phyloP scores from a whole-genome alignment of 116 monocot genomes.

The Cymodocea nodosa region DNA sequence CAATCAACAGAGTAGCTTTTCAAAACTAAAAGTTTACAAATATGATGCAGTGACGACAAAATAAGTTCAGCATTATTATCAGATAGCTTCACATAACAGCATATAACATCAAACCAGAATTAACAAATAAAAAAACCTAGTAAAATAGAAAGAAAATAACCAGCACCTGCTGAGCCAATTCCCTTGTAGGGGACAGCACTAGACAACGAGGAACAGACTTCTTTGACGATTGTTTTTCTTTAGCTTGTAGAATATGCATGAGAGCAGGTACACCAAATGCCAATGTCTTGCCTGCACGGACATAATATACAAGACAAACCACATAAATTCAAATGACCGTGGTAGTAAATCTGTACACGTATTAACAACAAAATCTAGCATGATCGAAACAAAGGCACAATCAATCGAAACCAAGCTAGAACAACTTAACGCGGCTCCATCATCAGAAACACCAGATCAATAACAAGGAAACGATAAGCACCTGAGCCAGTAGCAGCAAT shows the following conservation, averaged over 20 bases:
- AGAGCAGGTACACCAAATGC: conserved; percentile 95
- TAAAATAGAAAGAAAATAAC: not conserved
- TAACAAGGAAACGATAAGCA: conserved; percentile 5
- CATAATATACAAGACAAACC: not conserved
- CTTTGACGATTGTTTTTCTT: conserved; percentile 36
- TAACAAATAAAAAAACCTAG: not conserved
- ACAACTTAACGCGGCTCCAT: not conserved
- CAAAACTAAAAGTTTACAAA: no score
- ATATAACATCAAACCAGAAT: no score
- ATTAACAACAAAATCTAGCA: no score
- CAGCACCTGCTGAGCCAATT: conserved; percentile 86
- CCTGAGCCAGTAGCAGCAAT: conserved; percentile 97
- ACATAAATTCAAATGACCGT: not conserved
- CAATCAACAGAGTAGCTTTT: no score
- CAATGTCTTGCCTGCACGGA: conserved; percentile 66
- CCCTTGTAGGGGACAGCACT: conserved; percentile 92
- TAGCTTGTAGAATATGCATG: conserved; percentile 69
- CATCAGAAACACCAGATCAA: not conserved
- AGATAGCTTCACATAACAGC: no score
- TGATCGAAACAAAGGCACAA: not conserved
- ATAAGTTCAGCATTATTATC: no score
- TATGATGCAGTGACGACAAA: no score
- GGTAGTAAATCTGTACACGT: no score
- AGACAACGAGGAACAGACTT: conserved; percentile 76
- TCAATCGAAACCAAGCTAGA: not conserved